Base-by-base conservation (phyloP, 176 grass and related monocot genomes). In the Aegilops bicornis region DNA sequence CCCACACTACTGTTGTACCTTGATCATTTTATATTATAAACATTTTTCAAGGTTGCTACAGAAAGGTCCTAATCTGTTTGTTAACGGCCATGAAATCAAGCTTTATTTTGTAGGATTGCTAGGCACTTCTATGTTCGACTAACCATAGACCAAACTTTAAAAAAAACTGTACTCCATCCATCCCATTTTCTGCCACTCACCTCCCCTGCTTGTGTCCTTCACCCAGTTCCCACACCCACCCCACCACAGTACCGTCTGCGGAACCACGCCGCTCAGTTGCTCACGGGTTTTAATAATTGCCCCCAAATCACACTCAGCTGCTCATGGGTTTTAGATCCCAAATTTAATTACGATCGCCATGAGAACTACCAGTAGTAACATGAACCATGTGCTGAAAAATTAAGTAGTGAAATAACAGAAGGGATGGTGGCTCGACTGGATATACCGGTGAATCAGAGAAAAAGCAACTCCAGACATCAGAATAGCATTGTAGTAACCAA, bases 371-470 rank as follows among this genome's bases (percentile, higher is more conserved):
- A 82, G 45, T 48, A 79, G 64, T 78, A 50, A 37, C 32, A 82
- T 86, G 63, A 82, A 82, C 11, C 37, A 63, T 77, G 7, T 54
- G 10, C 19, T 24, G 59, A 83, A 63, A n/a, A 82, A 45, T 69
- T 77, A 45, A n/a, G n/a, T 30, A 58, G 77, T 82, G 32, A 78
- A 65, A 83, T 77, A 84, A 64, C 33, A 64, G 10, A 82, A 77
- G 36, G 40, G 37, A 86, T 65, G 31, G 17, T 29, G n/a, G 10
- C 29, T 23, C 71, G 42, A 92, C 81, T 74, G 56, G 76, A 64
- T 40, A 75, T 94, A 98, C 96, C 96, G 62, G 83, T 98, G 90
- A 91, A 98, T 91, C 67, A 96, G 61, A 87, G 91, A 96, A 89
- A 96, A 96, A 7, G 74, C 76, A 66, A 96, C 45, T 65, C 92